A percentile compares a stretch with the other conserved stretches of the same genome.
Evolutionary conservation across 768 basidiomycete species (phyloP).

Genomic region (Lentinula sp.): DNA sequence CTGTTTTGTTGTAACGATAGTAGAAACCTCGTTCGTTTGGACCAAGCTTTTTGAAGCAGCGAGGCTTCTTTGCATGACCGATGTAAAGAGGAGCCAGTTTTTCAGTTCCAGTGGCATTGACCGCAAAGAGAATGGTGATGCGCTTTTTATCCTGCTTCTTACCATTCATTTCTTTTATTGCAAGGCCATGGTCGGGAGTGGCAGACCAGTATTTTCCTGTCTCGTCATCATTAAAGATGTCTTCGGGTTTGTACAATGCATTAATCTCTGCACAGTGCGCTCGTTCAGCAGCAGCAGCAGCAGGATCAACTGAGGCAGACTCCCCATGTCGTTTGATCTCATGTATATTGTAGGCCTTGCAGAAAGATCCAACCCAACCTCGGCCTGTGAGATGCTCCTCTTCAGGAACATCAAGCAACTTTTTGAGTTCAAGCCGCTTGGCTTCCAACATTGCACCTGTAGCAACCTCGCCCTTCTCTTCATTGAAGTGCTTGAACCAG

Average conservation of each 20-base stretch:
- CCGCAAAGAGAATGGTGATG: slow-evolving; percentile 7
- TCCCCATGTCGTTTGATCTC: too few relatives aligned
- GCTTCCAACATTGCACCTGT: too few relatives aligned
- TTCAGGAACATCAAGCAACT: too few relatives aligned
- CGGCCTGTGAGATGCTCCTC: too few relatives aligned
- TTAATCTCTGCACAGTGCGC: neutral
- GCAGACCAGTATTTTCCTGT: neutral
- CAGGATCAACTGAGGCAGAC: too few relatives aligned
- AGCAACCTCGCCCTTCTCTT: slow-evolving; percentile 5
- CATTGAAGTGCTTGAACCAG: slow-evolving; percentile 25
- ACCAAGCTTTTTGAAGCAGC: slow-evolving; percentile 20
- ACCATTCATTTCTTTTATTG: slow-evolving; percentile 13
- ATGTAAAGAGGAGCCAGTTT: slow-evolving; percentile 13
- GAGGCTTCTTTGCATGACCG: slow-evolving; percentile 23
- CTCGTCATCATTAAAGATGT: slow-evolving; percentile 2
- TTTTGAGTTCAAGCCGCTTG: too few relatives aligned
- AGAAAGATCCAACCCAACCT: too few relatives aligned
- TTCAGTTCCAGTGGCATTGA: neutral
- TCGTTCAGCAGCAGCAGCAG: too few relatives aligned
- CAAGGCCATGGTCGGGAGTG: slow-evolving; percentile 14
- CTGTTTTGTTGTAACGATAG: slow-evolving; percentile 29
- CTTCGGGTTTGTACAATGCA: neutral
- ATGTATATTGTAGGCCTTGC: too few relatives aligned
- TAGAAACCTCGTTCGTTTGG: slow-evolving; percentile 21
- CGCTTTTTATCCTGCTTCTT: slow-evolving; percentile 13